These are phyloP conservation scores for Oxytropis ochrocephala DNA, from an alignment of 306 rosid genomes.

Conservation along the genomic window DNA sequence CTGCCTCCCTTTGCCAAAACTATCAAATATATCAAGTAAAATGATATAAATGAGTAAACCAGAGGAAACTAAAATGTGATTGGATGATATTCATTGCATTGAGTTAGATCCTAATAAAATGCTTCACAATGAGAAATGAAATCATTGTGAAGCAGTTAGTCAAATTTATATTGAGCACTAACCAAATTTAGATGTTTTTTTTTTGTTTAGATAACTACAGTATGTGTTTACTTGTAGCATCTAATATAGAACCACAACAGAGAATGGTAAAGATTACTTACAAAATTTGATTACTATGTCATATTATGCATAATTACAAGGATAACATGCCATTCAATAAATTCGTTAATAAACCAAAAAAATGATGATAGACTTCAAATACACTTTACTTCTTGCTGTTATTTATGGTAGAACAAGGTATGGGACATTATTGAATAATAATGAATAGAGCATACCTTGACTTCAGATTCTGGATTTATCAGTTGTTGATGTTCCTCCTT, in stretches of 20 bases:
- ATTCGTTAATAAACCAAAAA: not conserved
- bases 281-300: not conserved
- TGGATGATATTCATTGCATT: not conserved
- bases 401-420: not conserved
- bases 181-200: not conserved
- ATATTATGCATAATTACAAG: not conserved
- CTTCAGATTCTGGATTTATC: slow-evolving; percentile 52
- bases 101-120: not conserved
- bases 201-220: not conserved
- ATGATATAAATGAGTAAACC: not conserved
- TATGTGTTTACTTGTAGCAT: not conserved
- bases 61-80: not conserved
- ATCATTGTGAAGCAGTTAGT: not conserved
- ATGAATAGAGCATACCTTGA: slow-evolving; percentile 42
- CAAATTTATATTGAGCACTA: not conserved
- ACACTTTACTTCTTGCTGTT: not conserved
- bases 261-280: not conserved
- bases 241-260: not conserved
- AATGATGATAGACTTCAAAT: not conserved
- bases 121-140: not conserved
- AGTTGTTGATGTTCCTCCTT: slow-evolving; percentile 53
- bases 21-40: slow-evolving; percentile 31
- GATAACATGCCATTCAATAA: not conserved
- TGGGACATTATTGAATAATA: slow-evolving; percentile 5
- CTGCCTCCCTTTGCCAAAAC: slow-evolving; percentile 84